Evolutionary conservation across 1,139 yeast genomes (phyloP).

Genomic region (Pichia sp.): DNA sequence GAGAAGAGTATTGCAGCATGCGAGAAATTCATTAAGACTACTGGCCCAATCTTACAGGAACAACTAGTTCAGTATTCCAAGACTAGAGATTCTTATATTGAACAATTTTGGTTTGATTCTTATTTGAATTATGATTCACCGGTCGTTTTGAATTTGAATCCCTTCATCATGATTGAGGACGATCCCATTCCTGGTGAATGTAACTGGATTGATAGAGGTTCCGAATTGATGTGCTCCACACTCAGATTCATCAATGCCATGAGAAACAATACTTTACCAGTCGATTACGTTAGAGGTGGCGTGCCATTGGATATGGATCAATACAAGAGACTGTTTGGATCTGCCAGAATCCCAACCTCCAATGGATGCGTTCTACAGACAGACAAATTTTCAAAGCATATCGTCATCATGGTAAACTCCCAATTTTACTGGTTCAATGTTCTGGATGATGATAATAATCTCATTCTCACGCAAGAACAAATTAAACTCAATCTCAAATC

Average conservation of each 20-base stretch:
- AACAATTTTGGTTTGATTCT: conserved; percentile 91
- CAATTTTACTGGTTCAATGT: conserved; percentile 95
- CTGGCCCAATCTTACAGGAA: conserved; percentile 57
- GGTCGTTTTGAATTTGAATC: conserved; percentile 80
- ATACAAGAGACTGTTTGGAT: conserved; percentile 77
- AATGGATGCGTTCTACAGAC: conserved; percentile 82
- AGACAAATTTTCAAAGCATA: conserved; percentile 67
- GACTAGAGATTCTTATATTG: conserved; percentile 70
- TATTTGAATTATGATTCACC: conserved; percentile 83
- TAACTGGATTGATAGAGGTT: conserved; percentile 73
- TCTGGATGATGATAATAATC: conserved; percentile 60
- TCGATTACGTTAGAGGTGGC: conserved; percentile 61
- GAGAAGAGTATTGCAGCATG: conserved; percentile 55
- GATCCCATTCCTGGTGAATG: conserved; percentile 79
- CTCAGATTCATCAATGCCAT: conserved; percentile 74
- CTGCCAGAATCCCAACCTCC: conserved; percentile 75
- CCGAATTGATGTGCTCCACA: conserved; percentile 70
- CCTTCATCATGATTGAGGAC: conserved; percentile 81
- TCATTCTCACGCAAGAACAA: conserved; percentile 67
- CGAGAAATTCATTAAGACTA: conserved; percentile 42
- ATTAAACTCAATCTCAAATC: conserved; percentile 68
- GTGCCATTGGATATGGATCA: conserved; percentile 82
- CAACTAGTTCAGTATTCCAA: conserved; percentile 58
- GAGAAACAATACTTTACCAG: conserved; percentile 67
- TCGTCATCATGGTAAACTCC: conserved; percentile 77